Conservation (phyloP, 306 rosid genomes). For the barrel medic (Medicago truncatula) region DNA sequence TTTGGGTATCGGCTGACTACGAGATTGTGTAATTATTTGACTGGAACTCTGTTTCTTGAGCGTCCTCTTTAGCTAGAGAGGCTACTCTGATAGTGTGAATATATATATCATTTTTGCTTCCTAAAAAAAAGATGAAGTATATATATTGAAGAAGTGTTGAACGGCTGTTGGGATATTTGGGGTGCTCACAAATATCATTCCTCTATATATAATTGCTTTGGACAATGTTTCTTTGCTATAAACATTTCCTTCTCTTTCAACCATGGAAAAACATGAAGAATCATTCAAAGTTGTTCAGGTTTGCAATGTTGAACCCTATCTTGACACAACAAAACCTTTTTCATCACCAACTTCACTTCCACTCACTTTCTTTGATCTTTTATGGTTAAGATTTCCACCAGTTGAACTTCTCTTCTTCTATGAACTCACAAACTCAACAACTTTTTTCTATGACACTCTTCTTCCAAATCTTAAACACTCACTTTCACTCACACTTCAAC, state of each 20-base stretch:
- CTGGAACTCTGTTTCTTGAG: too few species aligned
- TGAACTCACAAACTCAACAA: neutral
- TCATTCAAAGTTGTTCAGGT: neutral
- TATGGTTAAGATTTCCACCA: conserved; percentile 39
- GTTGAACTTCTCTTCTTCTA: conserved; percentile 40
- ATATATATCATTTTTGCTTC: too few species aligned
- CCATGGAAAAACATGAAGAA: neutral
- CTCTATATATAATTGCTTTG: neutral
- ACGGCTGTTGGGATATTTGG: too few species aligned
- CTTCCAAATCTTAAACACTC: conserved; percentile 42
- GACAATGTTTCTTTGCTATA: neutral
- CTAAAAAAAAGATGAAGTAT: too few species aligned
- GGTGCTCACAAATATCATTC: too few species aligned
- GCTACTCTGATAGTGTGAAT: too few species aligned
- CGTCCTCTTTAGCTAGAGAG: too few species aligned
- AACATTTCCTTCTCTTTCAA: neutral
- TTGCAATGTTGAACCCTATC: conserved; percentile 4
- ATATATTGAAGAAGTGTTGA: too few species aligned
- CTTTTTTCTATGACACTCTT: conserved; percentile 34
- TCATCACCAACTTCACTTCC: conserved; percentile 11
- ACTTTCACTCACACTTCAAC: conserved; percentile 43
- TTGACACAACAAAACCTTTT: neutral
- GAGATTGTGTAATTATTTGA: too few species aligned
- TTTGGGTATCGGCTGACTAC: too few species aligned
- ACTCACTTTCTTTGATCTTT: conserved; percentile 43